phyloP scores from a whole-genome alignment of 1,284 basidiomycete species.

The Schizophyllum amplum region DNA sequence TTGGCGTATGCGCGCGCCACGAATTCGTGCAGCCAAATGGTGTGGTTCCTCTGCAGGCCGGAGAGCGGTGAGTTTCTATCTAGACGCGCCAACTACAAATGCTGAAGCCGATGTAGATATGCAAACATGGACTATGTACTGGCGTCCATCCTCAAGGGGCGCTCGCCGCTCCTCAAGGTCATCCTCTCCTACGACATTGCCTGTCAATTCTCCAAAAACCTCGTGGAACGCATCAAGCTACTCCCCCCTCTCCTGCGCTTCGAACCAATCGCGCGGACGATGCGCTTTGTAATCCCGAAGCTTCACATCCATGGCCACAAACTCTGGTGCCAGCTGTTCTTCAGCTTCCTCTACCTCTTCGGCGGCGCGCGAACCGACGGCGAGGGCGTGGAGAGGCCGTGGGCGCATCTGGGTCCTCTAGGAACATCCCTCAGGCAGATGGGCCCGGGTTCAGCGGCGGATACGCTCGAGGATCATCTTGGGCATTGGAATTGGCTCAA shows the following conservation, averaged over 20 bases:
- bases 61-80: no score
- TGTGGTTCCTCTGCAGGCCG: no score
- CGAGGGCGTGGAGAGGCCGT: conserved; percentile 10
- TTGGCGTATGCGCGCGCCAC: no score
- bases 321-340: neutral
- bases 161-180: neutral
- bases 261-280: neutral
- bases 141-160: conserved; percentile 5
- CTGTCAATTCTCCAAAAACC: conserved; percentile 17
- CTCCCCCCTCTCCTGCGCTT: conserved; percentile 8
- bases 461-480: conserved; percentile 22
- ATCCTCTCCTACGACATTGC: conserved; percentile 17
- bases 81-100: no score
- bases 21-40: no score
- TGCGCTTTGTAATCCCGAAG: conserved; percentile 9
- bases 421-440: conserved; percentile 4
- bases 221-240: conserved; percentile 7
- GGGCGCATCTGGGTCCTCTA: conserved; percentile 7
- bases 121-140: conserved; percentile 19
- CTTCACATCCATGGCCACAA: neutral
- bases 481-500: conserved; percentile 23
- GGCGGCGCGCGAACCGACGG: conserved; percentile 11
- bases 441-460: conserved; percentile 9
- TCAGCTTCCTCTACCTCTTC: neutral
- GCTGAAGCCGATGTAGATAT: no score